Conservation (phyloP, 2,329 filamentous ascomycete species). For the Fusarium pininemorale region DNA sequence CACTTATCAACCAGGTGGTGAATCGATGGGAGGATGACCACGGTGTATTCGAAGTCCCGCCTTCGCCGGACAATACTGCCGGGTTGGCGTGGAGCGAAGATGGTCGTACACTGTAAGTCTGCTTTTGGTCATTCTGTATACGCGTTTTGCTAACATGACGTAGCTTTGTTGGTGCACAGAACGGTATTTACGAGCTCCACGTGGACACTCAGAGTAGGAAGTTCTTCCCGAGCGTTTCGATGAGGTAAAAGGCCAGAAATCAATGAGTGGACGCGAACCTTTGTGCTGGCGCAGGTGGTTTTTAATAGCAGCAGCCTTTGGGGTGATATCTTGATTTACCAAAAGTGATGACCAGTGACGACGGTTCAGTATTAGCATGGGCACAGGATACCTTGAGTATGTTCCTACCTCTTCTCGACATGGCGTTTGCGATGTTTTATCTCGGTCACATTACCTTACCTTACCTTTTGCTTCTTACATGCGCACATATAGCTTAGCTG, state of each 20-base stretch:
- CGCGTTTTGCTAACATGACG: conserved; percentile 25
- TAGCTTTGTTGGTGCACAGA: conserved; percentile 72
- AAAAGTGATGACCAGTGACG: conserved; percentile 39
- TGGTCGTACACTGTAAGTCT: conserved; percentile 65
- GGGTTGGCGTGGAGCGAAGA: conserved; percentile 71
- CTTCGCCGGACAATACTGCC: conserved; percentile 66
- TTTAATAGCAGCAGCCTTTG: conserved; percentile 6
- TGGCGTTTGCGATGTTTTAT: conserved; percentile 25
- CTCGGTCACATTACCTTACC: not conserved
- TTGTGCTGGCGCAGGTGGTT: conserved; percentile 7
- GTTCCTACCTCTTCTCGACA: not conserved
- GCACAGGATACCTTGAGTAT: conserved; percentile 34
- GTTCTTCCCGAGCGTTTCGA: conserved; percentile 62
- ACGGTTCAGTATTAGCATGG: conserved; percentile 32
- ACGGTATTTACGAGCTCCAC: conserved; percentile 79
- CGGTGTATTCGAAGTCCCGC: conserved; percentile 54
- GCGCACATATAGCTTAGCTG: not conserved
- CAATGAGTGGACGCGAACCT: not conserved
- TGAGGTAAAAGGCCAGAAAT: conserved; percentile 55
- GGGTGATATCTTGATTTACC: conserved; percentile 12
- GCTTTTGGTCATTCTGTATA: not conserved
- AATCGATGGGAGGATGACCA: conserved; percentile 54
- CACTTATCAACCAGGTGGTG: conserved; percentile 51
- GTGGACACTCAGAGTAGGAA: conserved; percentile 72
- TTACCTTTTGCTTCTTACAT: conserved; percentile 23